phyloP scores from a whole-genome alignment of 2,329 filamentous ascomycete species.

The Fusarium sp. region DNA sequence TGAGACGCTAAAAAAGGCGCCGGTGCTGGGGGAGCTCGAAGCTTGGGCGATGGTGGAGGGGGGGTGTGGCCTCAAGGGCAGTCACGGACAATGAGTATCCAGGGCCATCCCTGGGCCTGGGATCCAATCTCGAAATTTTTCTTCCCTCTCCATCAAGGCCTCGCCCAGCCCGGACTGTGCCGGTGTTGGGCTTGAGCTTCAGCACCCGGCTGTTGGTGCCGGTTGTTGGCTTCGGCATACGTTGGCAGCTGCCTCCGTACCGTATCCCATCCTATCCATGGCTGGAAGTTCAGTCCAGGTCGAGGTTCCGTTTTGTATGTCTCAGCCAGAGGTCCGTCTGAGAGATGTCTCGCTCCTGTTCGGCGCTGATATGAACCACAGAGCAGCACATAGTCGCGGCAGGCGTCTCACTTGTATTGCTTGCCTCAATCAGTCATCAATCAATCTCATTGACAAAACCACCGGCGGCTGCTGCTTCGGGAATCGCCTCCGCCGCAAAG shows the following conservation, averaged over 20 bases:
- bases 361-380: slow-evolving; percentile 18
- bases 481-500: slow-evolving; percentile 27
- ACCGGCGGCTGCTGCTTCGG: slow-evolving; percentile 30
- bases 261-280: not conserved
- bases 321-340: not conserved
- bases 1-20: slow-evolving; percentile 44
- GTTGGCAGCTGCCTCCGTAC: slow-evolving; percentile 16
- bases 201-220: slow-evolving; percentile 41
- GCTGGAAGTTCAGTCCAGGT: not conserved
- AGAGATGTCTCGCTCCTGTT: slow-evolving; percentile 24
- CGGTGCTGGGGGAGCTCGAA: slow-evolving; percentile 40
- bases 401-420: slow-evolving; percentile 22
- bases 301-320: slow-evolving; percentile 16
- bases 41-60: slow-evolving; percentile 41
- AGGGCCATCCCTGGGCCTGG: slow-evolving; percentile 43
- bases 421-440: slow-evolving; percentile 20
- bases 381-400: slow-evolving; percentile 7
- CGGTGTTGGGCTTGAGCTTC: slow-evolving; percentile 43
- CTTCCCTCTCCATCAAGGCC: slow-evolving; percentile 37
- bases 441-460: slow-evolving; percentile 20
- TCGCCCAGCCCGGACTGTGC: slow-evolving; percentile 43
- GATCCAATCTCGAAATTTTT: slow-evolving; percentile 45
- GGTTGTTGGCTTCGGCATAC: slow-evolving; percentile 38
- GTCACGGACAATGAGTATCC: slow-evolving; percentile 25
- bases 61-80: slow-evolving; percentile 35